phyloP scores from a whole-genome alignment of 257 asterid species.

The Salvia hispanica region DNA sequence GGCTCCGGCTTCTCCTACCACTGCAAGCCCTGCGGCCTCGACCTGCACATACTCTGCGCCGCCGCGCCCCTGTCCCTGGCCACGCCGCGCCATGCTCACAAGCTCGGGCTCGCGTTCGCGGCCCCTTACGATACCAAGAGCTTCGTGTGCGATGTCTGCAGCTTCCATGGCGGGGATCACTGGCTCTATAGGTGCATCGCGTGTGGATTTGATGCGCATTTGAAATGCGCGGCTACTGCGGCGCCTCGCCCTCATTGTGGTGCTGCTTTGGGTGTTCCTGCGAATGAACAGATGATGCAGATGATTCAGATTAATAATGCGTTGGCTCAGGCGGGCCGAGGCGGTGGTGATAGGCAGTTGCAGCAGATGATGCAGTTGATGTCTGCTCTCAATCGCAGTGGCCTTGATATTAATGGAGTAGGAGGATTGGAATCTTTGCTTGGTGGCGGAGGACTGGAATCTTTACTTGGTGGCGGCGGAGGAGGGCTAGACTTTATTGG shows the following conservation, averaged over 20 bases:
- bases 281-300: slow-evolving; percentile 30
- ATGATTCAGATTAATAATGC: slow-evolving; percentile 31
- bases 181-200: slow-evolving; percentile 60
- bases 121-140: slow-evolving; percentile 42
- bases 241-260: slow-evolving; percentile 24
- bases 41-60: slow-evolving; percentile 56
- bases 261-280: slow-evolving; percentile 28
- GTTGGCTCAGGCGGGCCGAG: slow-evolving; percentile 33
- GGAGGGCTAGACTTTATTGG: slow-evolving; percentile 41
- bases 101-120: slow-evolving; percentile 44
- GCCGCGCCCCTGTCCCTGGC: slow-evolving; percentile 39
- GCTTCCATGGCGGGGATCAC: slow-evolving; percentile 33
- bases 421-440: slow-evolving; percentile 31
- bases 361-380: slow-evolving; percentile 29
- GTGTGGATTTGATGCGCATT: slow-evolving; percentile 63
- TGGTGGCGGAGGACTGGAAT: not conserved
- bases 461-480: slow-evolving; percentile 44
- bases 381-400: slow-evolving; percentile 23
- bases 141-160: slow-evolving; percentile 53
- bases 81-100: slow-evolving; percentile 42
- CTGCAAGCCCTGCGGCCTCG: slow-evolving; percentile 56
- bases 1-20: slow-evolving; percentile 44
- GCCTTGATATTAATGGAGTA: slow-evolving; percentile 19
- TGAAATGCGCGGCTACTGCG: slow-evolving; percentile 49
- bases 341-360: slow-evolving; percentile 17